Evolutionary conservation across 2,329 filamentous ascomycete species (phyloP), one percentile per base, ranked within the genome.

Genomic region (Clonostachys rosea): DNA sequence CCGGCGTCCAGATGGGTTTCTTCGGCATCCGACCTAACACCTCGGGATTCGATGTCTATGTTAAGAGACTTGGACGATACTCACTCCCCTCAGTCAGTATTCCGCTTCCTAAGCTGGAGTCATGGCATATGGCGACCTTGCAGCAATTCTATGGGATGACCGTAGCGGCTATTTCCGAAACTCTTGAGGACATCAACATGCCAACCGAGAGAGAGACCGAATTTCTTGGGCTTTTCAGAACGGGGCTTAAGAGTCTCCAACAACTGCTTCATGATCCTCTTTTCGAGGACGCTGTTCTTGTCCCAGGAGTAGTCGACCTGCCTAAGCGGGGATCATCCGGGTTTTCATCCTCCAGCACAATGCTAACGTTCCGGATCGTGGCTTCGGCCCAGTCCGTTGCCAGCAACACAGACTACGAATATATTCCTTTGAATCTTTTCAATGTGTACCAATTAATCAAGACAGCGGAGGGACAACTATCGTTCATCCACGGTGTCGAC

Each of bases 391-490:
- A 86, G 52, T 70, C 73, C 14, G 73, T 71, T 34, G 62, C 78
- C 9, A 66, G 68, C 4, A 74, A 75, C 18, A 66, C 75, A 2
- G 72, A 73, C 33, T 77, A 79, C 56, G 71, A 75, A 47, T 85
- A 86, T 52, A 71, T 78, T 2, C 83, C 85, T 0, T 66, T 87
- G 33, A 76, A 67, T 41, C 81, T 88, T 52, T 87, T 88, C 68
- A 82, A 79, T 52, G 70, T 78, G 8, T 81, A 84, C 49, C 86
- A 89, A 61, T 76, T 84, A 30, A 30, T 30, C 9, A 30, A 30
- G 24, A 10, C 24, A 30, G 9, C 24, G 24, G 24, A 30, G 8
- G 24, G 24, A 30, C 24, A 30, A 10, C 9, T 30, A 3, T 30
- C 24, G 24, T 30, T 30, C 9, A 10, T 30, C 24, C 24, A 30